Conservation (phyloP, 2,329 filamentous ascomycete species). For the Cylindrodendrum hubeiense region DNA sequence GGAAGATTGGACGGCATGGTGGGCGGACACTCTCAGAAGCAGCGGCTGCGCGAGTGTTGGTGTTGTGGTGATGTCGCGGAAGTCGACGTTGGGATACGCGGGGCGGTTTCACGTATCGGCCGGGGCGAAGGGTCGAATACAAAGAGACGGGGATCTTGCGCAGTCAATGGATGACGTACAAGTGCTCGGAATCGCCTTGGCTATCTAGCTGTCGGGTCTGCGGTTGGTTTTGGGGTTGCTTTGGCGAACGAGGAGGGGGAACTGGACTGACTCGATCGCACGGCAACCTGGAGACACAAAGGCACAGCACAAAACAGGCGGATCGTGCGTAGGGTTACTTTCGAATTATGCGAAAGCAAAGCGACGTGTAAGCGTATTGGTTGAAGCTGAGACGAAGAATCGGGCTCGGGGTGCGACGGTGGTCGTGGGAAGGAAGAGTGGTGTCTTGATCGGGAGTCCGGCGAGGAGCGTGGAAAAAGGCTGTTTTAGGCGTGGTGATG, state of each 20-base stretch:
- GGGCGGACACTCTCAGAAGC: constrained; percentile 38
- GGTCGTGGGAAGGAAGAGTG: background rate
- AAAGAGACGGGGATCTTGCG: constrained; percentile 30
- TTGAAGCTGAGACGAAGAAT: constrained; percentile 12
- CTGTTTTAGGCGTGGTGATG: constrained; percentile 26
- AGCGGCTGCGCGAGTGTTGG: constrained; percentile 8
- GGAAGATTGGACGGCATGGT: constrained; percentile 80
- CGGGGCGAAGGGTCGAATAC: constrained; percentile 28
- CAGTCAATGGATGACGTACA: constrained; percentile 35
- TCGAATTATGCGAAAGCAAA: constrained; percentile 32
- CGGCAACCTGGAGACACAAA: constrained; percentile 33
- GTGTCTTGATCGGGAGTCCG: constrained; percentile 29
- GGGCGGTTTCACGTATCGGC: constrained; percentile 40
- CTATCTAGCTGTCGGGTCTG: constrained; percentile 30
- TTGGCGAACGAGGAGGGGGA: constrained; percentile 27
- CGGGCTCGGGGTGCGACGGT: constrained; percentile 17
- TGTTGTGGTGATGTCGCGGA: constrained; percentile 17
- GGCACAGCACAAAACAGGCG: constrained; percentile 35
- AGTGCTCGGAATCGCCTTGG: constrained; percentile 30
- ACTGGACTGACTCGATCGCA: constrained; percentile 32
- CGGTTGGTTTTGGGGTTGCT: constrained; percentile 31
- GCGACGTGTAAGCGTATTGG: constrained; percentile 37
- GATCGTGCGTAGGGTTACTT: constrained; percentile 31
- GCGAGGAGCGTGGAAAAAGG: constrained; percentile 28
- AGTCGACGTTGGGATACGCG: constrained; percentile 25